Percentiles rank a stretch among this genome's conserved stretches.
phyloP scores from a whole-genome alignment of 108 stramenopile genomes.

The Skeletonema grethae region DNA sequence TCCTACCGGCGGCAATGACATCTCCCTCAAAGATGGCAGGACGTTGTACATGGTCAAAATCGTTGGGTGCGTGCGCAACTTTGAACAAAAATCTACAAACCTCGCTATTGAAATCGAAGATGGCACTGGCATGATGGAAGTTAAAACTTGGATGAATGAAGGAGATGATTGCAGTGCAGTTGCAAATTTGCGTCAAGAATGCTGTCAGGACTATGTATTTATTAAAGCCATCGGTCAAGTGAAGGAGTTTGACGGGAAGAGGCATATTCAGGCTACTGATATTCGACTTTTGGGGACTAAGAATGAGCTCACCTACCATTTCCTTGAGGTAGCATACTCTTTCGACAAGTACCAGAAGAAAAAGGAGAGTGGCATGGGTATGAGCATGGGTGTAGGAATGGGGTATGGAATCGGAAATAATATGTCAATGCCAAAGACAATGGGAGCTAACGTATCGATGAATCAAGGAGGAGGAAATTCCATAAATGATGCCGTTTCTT shows the following conservation, averaged over 20 bases:
- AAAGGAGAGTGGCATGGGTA: slow-evolving; percentile 7
- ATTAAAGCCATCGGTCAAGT: slow-evolving; percentile 74
- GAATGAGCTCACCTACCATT: slow-evolving; percentile 85
- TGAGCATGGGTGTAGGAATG: slow-evolving; percentile 25
- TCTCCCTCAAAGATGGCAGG: slow-evolving; percentile 69
- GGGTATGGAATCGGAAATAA: slow-evolving; percentile 48
- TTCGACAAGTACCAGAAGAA: slow-evolving; percentile 54
- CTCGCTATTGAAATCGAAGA: slow-evolving; percentile 76
- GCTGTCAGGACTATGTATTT: slow-evolving; percentile 59
- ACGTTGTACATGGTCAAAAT: slow-evolving; percentile 72
- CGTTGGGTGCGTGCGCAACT: slow-evolving; percentile 65
- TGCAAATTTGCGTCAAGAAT: slow-evolving; percentile 46
- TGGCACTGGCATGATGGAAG: slow-evolving; percentile 80
- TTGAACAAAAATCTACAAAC: slow-evolving; percentile 62
- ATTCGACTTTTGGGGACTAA: slow-evolving; percentile 60
- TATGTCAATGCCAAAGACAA: slow-evolving; percentile 33
- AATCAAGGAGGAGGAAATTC: slow-evolving; percentile 20
- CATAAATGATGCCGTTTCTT: slow-evolving; percentile 20
- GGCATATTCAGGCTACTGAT: slow-evolving; percentile 67
- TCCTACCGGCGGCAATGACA: slow-evolving; percentile 40
- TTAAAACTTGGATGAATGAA: slow-evolving; percentile 78
- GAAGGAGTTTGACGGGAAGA: slow-evolving; percentile 71
- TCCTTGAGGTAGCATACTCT: slow-evolving; percentile 77
- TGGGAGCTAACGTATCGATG: slow-evolving; percentile 9
- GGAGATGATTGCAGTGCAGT: slow-evolving; percentile 61